Conservation (phyloP, 495 filamentous ascomycete species). For the Penicillium psychrofluorescens region DNA sequence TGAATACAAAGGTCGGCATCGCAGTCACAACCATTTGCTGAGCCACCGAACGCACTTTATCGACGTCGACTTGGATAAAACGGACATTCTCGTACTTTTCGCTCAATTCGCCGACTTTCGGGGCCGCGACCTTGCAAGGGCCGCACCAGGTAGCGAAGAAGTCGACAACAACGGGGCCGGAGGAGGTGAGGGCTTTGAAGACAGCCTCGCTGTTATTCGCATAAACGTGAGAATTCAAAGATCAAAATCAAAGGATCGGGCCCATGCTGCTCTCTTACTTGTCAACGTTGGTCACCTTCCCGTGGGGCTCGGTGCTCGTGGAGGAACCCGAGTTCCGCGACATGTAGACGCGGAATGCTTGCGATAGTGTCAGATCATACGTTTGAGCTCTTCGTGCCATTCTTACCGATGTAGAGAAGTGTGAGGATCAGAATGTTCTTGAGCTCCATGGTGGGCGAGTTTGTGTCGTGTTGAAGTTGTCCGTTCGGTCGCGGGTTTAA, state of each 20-base stretch:
- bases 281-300: slow-evolving; percentile 22
- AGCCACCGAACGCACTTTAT: slow-evolving; percentile 65
- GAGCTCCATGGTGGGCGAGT: too few species aligned
- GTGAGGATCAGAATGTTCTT: too few species aligned
- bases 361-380: slow-evolving; percentile 5
- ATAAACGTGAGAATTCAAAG: too few species aligned
- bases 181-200: slow-evolving; percentile 21
- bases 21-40: slow-evolving; percentile 68
- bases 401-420: too few species aligned
- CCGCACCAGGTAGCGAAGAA: slow-evolving; percentile 26
- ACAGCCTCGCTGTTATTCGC: slow-evolving; percentile 14
- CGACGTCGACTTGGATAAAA: slow-evolving; percentile 87
- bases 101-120: slow-evolving; percentile 20
- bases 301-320: slow-evolving; percentile 16
- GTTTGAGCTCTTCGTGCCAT: background rate
- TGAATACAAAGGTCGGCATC: slow-evolving; percentile 83
- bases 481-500: too few species aligned
- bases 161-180: slow-evolving; percentile 19
- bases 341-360: slow-evolving; percentile 14
- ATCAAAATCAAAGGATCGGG: background rate
- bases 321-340: slow-evolving; percentile 4
- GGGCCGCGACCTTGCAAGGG: slow-evolving; percentile 19
- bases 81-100: slow-evolving; percentile 44
- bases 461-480: too few species aligned
- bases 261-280: slow-evolving; percentile 10